Evolutionary conservation across 2,329 filamentous ascomycete genomes (phyloP).

Genomic region (Ceratocystis colombiana): DNA sequence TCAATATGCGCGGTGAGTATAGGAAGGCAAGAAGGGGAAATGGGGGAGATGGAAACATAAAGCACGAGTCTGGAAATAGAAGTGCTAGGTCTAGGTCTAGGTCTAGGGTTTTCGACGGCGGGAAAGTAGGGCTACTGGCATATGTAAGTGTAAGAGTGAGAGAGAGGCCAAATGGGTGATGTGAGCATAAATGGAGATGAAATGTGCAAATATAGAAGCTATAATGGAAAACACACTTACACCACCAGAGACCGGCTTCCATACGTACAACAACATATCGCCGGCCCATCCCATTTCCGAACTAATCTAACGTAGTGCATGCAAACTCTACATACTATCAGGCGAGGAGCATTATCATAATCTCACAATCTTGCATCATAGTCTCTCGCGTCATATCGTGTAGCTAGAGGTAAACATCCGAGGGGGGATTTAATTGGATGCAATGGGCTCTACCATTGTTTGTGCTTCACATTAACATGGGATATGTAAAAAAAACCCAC

Average conservation of each 20-base stretch:
- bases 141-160: too few species aligned
- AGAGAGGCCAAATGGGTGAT: not conserved
- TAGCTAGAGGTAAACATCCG: not conserved
- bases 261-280: not conserved
- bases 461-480: too few species aligned
- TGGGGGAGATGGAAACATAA: too few species aligned
- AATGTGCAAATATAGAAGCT: constrained; percentile 3
- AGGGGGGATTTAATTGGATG: too few species aligned
- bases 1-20: too few species aligned
- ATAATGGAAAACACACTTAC: not conserved
- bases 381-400: not conserved
- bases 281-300: not conserved
- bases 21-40: too few species aligned
- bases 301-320: not conserved
- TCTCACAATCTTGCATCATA: not conserved
- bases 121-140: too few species aligned
- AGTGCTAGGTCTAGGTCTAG: too few species aligned
- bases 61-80: too few species aligned
- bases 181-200: not conserved
- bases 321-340: not conserved
- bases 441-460: too few species aligned
- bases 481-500: not conserved
- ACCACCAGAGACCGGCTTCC: not conserved
- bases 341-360: not conserved
- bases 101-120: too few species aligned